These are phyloP conservation scores for Marasmius fiardii DNA, from an alignment of 1,284 basidiomycete genomes.

Conservation along the genomic window DNA sequence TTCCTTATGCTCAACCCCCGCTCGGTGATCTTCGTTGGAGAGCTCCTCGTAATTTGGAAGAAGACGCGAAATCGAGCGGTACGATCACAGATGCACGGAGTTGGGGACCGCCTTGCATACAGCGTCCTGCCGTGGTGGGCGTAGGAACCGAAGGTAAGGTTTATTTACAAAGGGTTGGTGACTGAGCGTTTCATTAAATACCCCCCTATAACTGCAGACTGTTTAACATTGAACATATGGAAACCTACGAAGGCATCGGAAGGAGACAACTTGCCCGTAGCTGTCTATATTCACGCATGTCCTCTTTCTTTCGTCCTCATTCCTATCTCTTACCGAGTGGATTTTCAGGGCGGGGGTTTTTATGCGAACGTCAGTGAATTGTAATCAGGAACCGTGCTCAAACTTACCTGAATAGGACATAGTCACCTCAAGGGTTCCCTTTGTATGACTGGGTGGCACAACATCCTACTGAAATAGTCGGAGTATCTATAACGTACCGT, in stretches of 20 bases:
- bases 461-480: slow-evolving; percentile 33
- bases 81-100: slow-evolving; percentile 35
- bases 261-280: slow-evolving; percentile 36
- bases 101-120: slow-evolving; percentile 41
- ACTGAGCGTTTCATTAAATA: background rate
- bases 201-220: slow-evolving; percentile 28
- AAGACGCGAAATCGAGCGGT: slow-evolving; percentile 18
- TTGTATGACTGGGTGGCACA: slow-evolving; percentile 46
- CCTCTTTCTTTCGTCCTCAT: background rate
- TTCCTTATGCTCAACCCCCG: slow-evolving; percentile 43
- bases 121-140: slow-evolving; percentile 38
- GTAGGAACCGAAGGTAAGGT: slow-evolving; percentile 36
- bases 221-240: slow-evolving; percentile 43
- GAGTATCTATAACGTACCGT: slow-evolving; percentile 43
- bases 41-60: slow-evolving; percentile 34
- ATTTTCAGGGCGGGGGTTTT: slow-evolving; percentile 37
- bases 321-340: background rate
- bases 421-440: slow-evolving; percentile 41
- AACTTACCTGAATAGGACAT: background rate
- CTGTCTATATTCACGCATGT: slow-evolving; percentile 42
- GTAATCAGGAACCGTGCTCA: background rate
- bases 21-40: slow-evolving; percentile 38
- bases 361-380: slow-evolving; percentile 25
- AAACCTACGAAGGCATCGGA: slow-evolving; percentile 37
- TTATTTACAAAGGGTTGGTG: background rate